Conservation (phyloP, 164 flowering plant genomes). For the grape (Vitis vinifera) region ASM3070453v1 NC_081816.1:8219501-8220000, state of each 20-base stretch:
- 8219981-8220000: too few species aligned
- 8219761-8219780: background rate
- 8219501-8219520: background rate
- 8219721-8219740: conserved; percentile 57
- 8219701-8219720: conserved; percentile 76
- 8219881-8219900: too few species aligned
- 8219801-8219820: too few species aligned
- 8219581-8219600: conserved; percentile 89
- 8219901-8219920: too few species aligned
- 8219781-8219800: too few species aligned
- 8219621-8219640: conserved; percentile 81
- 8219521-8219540: background rate
- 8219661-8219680: conserved; percentile 92
- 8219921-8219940: too few species aligned
- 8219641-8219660: conserved; percentile 85
- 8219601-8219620: conserved; percentile 90
- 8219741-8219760: background rate
- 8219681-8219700: conserved; percentile 88
- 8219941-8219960: too few species aligned
- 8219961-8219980: too few species aligned
- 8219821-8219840: background rate
- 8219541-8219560: background rate
- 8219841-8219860: background rate
- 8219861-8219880: too few species aligned
- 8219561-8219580: conserved; percentile 43